Conservation (phyloP, 2,329 filamentous ascomycete species). For the Sclerotinia spermophila region DNA sequence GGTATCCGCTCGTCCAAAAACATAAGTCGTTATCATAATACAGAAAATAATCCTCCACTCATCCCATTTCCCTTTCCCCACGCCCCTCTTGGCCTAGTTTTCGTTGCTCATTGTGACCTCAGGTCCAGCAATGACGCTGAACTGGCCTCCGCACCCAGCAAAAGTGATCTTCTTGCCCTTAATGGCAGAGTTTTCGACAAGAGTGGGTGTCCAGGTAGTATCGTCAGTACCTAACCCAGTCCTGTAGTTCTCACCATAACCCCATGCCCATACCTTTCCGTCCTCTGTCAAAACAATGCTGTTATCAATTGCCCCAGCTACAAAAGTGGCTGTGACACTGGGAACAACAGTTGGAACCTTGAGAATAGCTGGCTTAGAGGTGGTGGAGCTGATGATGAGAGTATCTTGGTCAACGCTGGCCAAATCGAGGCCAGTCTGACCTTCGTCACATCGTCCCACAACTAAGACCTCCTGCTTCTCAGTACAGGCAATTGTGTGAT, state of each 20-base stretch:
- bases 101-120: neutral
- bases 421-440: conserved; percentile 55
- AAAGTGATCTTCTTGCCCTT: conserved; percentile 69
- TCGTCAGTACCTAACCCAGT: conserved; percentile 73
- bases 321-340: conserved; percentile 35
- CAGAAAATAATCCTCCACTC: neutral
- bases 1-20: neutral
- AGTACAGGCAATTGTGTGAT: conserved; percentile 69
- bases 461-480: conserved; percentile 54
- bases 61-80: too few relatives aligned
- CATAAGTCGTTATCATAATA: neutral
- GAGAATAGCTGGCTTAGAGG: conserved; percentile 62
- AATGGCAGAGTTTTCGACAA: conserved; percentile 81
- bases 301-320: conserved; percentile 67
- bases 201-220: conserved; percentile 72
- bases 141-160: conserved; percentile 82
- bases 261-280: conserved; percentile 73
- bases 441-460: conserved; percentile 56
- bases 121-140: conserved; percentile 55
- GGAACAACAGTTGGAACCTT: conserved; percentile 56
- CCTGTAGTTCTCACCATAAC: conserved; percentile 76
- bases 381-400: conserved; percentile 58
- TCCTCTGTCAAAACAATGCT: conserved; percentile 64
- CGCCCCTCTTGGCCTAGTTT: neutral
- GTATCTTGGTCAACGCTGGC: conserved; percentile 53